Percentiles rank a stretch among this genome's conserved stretches.
Conservation (phyloP, 768 basidiomycete genomes). For the Porpolomopsis calyptriformis region DNA sequence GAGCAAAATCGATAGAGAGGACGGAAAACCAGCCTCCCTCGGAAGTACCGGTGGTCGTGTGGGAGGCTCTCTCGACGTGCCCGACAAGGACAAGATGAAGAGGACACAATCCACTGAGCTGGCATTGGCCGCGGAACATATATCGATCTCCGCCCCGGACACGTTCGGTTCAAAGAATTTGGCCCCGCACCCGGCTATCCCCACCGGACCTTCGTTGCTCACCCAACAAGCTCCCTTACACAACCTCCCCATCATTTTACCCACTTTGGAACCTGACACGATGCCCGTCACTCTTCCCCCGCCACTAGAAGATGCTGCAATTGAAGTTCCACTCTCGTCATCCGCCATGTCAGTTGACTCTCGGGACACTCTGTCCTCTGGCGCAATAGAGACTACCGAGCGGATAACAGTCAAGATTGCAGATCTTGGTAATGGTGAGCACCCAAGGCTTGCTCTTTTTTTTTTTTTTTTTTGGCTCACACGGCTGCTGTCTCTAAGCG, state of each 20-base stretch:
- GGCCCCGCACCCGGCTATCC: not conserved
- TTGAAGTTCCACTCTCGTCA: conserved; percentile 2
- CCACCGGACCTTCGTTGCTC: conserved; percentile 54
- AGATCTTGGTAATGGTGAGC: conserved; percentile 86
- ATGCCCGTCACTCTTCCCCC: not conserved
- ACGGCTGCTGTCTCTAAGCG: conserved; percentile 36
- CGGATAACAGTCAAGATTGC: conserved; percentile 98
- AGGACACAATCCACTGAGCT: conserved; percentile 23
- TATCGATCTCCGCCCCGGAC: conserved; percentile 26
- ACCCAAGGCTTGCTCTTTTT: conserved; percentile 4
- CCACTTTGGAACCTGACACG: not conserved
- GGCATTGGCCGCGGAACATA: conserved; percentile 29
- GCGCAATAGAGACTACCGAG: conserved; percentile 27
- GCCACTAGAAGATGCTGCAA: not conserved
- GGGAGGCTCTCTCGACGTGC: conserved; percentile 16
- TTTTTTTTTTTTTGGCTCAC: conserved; percentile 1
- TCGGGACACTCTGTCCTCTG: conserved; percentile 22
- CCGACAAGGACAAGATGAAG: conserved; percentile 12
- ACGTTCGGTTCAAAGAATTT: conserved; percentile 18
- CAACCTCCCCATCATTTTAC: not conserved
- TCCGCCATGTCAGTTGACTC: conserved; percentile 25
- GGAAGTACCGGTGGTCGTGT: conserved; percentile 8
- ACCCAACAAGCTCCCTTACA: conserved; percentile 13
- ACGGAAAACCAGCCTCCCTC: conserved; percentile 25
- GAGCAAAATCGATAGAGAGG: conserved; percentile 68